These are phyloP conservation scores for Leccinum angustisporum DNA, from an alignment of 1,284 basidiomycete genomes.

Conservation along the genomic window DNA sequence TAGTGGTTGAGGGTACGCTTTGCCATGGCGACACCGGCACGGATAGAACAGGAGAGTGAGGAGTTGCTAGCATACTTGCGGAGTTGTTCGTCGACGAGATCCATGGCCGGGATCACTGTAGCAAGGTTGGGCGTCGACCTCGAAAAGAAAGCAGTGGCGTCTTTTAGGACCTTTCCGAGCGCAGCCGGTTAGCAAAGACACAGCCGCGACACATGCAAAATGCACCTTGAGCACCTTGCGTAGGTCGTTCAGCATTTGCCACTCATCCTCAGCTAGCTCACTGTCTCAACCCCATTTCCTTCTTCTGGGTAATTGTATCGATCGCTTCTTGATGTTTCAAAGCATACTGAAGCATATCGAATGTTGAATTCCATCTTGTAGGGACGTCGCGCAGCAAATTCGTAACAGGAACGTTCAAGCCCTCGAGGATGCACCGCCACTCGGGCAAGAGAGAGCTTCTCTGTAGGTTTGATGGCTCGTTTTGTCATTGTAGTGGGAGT, in stretches of 20 bases:
- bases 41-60: background rate
- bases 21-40: background rate
- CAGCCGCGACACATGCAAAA: background rate
- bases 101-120: background rate
- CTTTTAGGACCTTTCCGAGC: background rate
- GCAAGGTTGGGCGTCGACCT: background rate
- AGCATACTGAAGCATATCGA: background rate
- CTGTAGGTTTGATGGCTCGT: too few relatives aligned
- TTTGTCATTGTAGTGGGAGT: too few relatives aligned
- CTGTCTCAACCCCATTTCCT: background rate
- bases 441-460: background rate
- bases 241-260: background rate
- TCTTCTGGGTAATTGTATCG: background rate
- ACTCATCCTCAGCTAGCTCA: background rate
- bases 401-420: background rate
- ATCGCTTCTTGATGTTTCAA: background rate
- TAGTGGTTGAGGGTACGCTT: background rate
- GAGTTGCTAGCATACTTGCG: background rate
- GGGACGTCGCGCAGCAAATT: background rate
- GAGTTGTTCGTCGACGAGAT: background rate
- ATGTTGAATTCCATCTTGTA: background rate
- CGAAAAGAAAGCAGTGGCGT: background rate
- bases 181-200: background rate
- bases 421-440: background rate
- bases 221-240: background rate